phyloP scores from a whole-genome alignment of 163 green algal genomes.

The Scenedesmus sp. region DNA sequence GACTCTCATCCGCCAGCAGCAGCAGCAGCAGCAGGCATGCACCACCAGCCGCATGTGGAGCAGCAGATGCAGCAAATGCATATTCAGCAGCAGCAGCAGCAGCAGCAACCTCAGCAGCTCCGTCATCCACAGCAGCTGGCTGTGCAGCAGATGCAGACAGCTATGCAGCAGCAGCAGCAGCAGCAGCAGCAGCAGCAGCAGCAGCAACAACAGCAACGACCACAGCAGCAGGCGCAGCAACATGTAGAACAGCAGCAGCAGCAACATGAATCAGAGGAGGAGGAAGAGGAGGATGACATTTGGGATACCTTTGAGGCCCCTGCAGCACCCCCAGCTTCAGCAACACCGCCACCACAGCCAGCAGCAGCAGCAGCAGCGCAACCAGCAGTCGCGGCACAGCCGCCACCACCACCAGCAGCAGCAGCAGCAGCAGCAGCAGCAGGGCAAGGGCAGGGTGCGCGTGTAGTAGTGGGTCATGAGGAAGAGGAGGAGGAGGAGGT shows the following conservation, averaged over 20 bases:
- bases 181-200: not conserved
- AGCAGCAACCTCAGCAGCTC: not conserved
- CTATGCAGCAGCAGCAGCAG: not conserved
- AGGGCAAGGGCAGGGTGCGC: not conserved
- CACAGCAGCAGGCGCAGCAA: not conserved
- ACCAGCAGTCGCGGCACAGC: not conserved
- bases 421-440: constrained; percentile 7
- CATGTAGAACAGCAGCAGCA: constrained; percentile 16
- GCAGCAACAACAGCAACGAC: not conserved
- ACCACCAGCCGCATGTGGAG: not conserved
- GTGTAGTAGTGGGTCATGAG: constrained; percentile 13
- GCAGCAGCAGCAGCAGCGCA: constrained; percentile 13
- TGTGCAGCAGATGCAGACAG: not conserved
- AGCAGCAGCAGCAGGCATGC: constrained; percentile 4
- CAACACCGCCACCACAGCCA: not conserved
- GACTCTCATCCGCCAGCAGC: not conserved
- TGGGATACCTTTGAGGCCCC: constrained; percentile 36
- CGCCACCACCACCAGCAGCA: not conserved
- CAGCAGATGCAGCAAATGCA: not conserved
- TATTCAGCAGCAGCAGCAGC: constrained; percentile 3
- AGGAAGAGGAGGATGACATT: constrained; percentile 38
- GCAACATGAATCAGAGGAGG: not conserved
- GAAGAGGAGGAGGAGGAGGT: constrained; percentile 41
- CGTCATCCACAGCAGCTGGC: not conserved
- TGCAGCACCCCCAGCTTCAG: not conserved